Base-by-base conservation (phyloP, 75 land plant species). In the Picea sitchensis region DNA sequence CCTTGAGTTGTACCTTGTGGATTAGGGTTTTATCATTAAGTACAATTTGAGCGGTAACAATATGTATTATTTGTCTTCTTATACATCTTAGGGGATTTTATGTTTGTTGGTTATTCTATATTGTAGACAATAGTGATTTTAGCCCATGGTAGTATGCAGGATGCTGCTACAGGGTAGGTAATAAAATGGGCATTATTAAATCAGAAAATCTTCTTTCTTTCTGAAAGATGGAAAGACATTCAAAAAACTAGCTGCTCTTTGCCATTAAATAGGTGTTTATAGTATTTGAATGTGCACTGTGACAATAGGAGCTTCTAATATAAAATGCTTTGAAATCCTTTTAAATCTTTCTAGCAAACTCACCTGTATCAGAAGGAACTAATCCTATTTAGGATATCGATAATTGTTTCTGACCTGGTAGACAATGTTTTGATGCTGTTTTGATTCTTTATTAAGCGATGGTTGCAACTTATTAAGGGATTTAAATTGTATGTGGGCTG, bases 391-490 rank as follows among this genome's bases (percentile, higher is more conserved):
- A 71, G 18, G 23, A 20, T 21, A 6, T 34, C 17, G 5, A 7
- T 18, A 71, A 71, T n/a, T 38, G 38, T 71, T 71, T 41, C 23
- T 18, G 36, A 20, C 23, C 9, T 41, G 23, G 47, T 71, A 71
- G 73, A 44, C 73, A 47, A 47, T 47, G 54, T 47, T 71, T 71
- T 69, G 73, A 69, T 38, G 41, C 18, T 69, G 34, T 65, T 30
- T 38, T 71, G 73, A 71, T 14, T 44, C 21, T 36, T 34, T 41
- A 18, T 44, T 20, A 20, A 44, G 73, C 9, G 8, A 2, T n/a
- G n/a, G 18, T 5, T 34, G 71, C 18, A 71, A 1, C 38, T n/a
- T 71, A 20, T 21, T 44, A 8, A 47, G 54, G 20, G 51, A 8
- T 18, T 71, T n/a, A 71, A 38, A 41, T 44, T 67, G 7, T 34